Evolutionary conservation across 768 basidiomycete genomes (phyloP), one percentile per base, ranked within the genome.

Genomic region (Macrolepiota fuliginosa): DNA sequence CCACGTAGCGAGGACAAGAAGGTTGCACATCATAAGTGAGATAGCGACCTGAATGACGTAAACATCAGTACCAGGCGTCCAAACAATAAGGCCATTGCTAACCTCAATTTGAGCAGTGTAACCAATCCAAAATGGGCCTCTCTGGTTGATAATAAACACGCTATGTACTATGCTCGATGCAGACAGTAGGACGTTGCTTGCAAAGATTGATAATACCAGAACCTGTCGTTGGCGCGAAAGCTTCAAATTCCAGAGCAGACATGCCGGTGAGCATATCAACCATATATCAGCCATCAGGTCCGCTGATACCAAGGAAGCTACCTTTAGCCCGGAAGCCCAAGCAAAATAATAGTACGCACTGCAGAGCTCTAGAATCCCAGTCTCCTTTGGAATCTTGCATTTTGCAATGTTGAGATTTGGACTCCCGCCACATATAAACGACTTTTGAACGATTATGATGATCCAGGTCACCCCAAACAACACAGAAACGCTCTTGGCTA

Each of bases 1-100:
- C 61, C 64, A 69, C 5, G 68, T 72, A 3, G 65, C 68, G 11
- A 69, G 59, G 49, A 70, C 69, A 19, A 72, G 67, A 13, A 72
- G 61, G 50, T 72, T 70, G 58, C 66, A 69, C 5, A 67, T 59
- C 10, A 66, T 56, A 10, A 69, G 24, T 0, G 66, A 68, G 35
- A 67, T 35, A 13, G 61, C 62, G 32, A 65, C 49, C 64, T 69
- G 27, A 35, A 46, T 11, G 12, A 22, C 12, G 12, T 5, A 3
- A 12, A 12, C 4, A 15, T 49, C 24, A 49, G 24, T 15, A 27
- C 25, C 1, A 15, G 47, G 6, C 27, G 22, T 32, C 36, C 15
- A 3, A 35, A 29, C 22, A 24, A 22, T 19, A 5, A 29, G 15
- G 12, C 56, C 53, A 24, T 17, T 37, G 61, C 65, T 13, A 27